These are phyloP conservation scores for Monascus ruber DNA, from an alignment of 2,329 filamentous ascomycete genomes.

Conservation along the genomic window DNA sequence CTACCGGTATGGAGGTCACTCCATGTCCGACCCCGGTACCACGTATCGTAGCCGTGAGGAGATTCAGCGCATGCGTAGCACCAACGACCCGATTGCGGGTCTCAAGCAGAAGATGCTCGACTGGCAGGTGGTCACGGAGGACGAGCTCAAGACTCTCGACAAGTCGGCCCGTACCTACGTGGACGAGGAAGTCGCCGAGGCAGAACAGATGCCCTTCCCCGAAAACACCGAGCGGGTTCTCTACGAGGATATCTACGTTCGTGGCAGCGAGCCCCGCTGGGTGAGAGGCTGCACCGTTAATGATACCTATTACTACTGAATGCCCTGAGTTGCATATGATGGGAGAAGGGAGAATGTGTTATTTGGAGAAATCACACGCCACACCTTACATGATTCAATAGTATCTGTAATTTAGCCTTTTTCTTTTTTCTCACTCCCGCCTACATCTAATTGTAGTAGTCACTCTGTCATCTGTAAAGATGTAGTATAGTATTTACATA, in stretches of 20 bases:
- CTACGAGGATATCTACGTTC: conserved; percentile 93
- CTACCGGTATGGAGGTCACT: conserved; percentile 98
- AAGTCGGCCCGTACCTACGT: conserved; percentile 81
- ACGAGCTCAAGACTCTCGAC: conserved; percentile 92
- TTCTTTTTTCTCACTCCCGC: conserved; percentile 18
- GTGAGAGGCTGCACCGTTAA: conserved; percentile 78
- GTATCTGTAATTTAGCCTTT: conserved; percentile 29
- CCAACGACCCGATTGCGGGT: conserved; percentile 94
- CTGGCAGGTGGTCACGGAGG: conserved; percentile 83
- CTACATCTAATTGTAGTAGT: conserved; percentile 5
- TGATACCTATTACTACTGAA: conserved; percentile 76
- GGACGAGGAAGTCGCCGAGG: conserved; percentile 78
- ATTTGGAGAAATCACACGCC: too few relatives aligned
- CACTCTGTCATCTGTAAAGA: too few relatives aligned
- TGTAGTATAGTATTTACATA: too few relatives aligned
- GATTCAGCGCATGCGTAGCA: conserved; percentile 98
- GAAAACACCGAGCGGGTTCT: conserved; percentile 71
- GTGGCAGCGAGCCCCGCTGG: conserved; percentile 75
- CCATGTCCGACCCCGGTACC: conserved; percentile 98
- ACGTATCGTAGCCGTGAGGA: conserved; percentile 99
- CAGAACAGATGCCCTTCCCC: conserved; percentile 76
- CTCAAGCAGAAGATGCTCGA: conserved; percentile 97
- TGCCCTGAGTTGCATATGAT: conserved; percentile 1
- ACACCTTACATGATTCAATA: conserved; percentile 9
- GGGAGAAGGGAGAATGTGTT: too few relatives aligned